Evolutionary conservation across 1,284 basidiomycete genomes (phyloP).

Genomic region (Fomitopsis pinicola): DNA sequence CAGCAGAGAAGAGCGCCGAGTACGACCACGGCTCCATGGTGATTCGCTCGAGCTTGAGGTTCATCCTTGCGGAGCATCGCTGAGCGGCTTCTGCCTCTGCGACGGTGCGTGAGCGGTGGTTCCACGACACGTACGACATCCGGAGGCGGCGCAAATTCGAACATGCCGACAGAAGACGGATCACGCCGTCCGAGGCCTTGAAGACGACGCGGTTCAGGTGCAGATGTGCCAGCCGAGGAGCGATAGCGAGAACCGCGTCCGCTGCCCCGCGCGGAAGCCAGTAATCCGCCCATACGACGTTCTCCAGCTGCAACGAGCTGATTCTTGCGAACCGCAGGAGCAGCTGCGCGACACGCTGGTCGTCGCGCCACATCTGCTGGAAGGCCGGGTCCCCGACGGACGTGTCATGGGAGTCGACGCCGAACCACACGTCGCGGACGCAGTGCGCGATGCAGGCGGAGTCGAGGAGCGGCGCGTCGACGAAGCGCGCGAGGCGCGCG

Average conservation of each 20-base stretch:
- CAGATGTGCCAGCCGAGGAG: neutral
- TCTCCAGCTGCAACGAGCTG: neutral
- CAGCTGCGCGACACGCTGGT: neutral
- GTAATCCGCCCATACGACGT: neutral
- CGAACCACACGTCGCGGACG: neutral
- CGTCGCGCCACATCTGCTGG: neutral
- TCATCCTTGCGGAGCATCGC: neutral
- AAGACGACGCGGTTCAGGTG: neutral
- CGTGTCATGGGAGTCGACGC: neutral
- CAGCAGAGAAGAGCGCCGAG: neutral
- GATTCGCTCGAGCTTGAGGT: neutral
- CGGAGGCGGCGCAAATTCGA: neutral
- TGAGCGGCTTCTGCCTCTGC: neutral
- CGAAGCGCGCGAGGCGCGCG: neutral
- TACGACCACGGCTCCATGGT: neutral
- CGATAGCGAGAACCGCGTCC: neutral
- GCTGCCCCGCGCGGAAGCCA: neutral
- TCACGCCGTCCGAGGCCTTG: neutral
- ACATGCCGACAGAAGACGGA: neutral
- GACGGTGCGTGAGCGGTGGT: neutral
- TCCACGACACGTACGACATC: neutral
- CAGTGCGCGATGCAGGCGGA: neutral
- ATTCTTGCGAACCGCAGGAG: neutral
- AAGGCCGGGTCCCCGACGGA: neutral
- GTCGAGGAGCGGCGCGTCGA: neutral